Evolutionary conservation across 164 flowering plant genomes (phyloP).

Genomic region (Cinnamomum chago): DNA sequence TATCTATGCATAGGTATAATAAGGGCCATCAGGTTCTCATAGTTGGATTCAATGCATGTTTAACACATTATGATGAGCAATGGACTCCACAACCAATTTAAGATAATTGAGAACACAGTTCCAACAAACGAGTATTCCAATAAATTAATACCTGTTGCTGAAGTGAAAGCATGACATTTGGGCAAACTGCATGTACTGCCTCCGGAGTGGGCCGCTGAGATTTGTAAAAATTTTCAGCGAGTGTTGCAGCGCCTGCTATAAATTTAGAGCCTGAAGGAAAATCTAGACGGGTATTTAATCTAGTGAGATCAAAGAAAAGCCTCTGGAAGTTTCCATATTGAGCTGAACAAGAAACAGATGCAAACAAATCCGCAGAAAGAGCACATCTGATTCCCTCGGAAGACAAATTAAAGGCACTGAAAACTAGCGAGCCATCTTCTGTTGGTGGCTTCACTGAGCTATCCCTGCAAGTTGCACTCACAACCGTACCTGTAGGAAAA

Average conservation of each 20-base stretch:
- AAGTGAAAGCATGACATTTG: constrained; percentile 55
- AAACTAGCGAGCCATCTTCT: constrained; percentile 24
- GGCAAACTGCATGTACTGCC: constrained; percentile 52
- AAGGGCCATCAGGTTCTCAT: no score
- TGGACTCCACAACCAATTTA: no score
- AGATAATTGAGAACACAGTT: no score
- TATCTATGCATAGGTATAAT: no score
- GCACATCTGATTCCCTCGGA: constrained; percentile 37
- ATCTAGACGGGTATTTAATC: constrained; percentile 57
- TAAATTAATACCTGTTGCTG: constrained; percentile 77
- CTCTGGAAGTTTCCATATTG: constrained; percentile 89
- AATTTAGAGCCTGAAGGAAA: constrained; percentile 67
- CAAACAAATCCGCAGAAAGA: constrained; percentile 67
- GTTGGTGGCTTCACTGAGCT: constrained; percentile 34
- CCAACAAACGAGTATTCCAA: neutral
- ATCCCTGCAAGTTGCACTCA: constrained; percentile 51
- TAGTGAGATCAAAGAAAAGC: constrained; percentile 70
- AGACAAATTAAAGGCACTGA: constrained; percentile 26
- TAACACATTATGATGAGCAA: no score
- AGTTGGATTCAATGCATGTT: no score
- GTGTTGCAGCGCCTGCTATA: constrained; percentile 42
- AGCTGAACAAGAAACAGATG: constrained; percentile 60
- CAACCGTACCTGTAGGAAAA: constrained; percentile 48
- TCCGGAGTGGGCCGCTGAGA: constrained; percentile 40
- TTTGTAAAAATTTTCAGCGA: constrained; percentile 47